phyloP scores from a whole-genome alignment of 345 rosid genomes.

The Brassica nigra region DNA sequence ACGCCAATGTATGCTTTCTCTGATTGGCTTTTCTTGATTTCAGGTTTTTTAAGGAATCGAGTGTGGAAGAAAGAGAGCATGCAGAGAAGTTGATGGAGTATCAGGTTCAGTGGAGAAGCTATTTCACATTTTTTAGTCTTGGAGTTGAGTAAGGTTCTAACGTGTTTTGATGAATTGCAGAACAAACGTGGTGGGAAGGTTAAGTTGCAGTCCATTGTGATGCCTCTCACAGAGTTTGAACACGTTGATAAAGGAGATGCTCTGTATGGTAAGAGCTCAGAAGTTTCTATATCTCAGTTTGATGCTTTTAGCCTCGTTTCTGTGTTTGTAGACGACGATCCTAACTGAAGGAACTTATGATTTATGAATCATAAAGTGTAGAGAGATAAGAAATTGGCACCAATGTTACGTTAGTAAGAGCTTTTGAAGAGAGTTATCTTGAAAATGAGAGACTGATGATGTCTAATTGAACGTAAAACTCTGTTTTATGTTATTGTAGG shows the following conservation, averaged over 20 bases:
- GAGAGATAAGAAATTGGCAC: not conserved
- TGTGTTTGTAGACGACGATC: not conserved
- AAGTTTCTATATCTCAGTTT: not conserved
- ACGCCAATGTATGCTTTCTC: not conserved
- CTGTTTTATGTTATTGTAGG: constrained; percentile 50
- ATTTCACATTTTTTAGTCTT: no score
- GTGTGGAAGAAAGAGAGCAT: constrained; percentile 88
- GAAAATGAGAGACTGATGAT: constrained; percentile 15
- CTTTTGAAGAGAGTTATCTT: not conserved
- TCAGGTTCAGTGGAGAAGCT: constrained; percentile 38
- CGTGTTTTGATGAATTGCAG: constrained; percentile 45
- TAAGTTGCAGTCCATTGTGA: constrained; percentile 63
- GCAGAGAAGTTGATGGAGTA: constrained; percentile 94
- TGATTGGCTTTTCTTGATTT: not conserved
- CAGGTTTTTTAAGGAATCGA: constrained; percentile 93
- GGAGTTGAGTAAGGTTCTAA: no score
- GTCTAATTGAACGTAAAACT: constrained; percentile 1
- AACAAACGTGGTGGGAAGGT: constrained; percentile 93
- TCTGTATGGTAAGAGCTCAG: constrained; percentile 63
- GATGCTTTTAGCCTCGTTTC: not conserved
- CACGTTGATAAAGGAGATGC: constrained; percentile 96
- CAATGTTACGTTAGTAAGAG: not conserved
- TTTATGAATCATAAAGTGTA: not conserved
- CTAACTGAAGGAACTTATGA: not conserved
- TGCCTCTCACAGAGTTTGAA: constrained; percentile 79